These are phyloP conservation scores for Phanerochaete carnosa DNA, from an alignment of 768 basidiomycete species.

Conservation along the genomic window DNA sequence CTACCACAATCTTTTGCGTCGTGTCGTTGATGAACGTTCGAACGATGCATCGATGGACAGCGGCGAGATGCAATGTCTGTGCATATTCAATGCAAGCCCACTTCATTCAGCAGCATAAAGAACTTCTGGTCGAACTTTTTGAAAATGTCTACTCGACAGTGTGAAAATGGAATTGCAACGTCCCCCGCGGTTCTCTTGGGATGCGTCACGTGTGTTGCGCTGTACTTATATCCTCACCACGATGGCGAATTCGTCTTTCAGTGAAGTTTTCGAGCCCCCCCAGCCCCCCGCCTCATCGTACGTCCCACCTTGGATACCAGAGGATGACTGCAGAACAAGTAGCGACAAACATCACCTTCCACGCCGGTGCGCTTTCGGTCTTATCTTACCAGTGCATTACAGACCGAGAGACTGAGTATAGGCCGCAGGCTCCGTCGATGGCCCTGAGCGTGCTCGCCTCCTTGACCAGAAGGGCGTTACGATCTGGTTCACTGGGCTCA, in stretches of 20 bases:
- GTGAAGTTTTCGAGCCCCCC: neutral
- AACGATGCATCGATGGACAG: too few species aligned
- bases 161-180: too few species aligned
- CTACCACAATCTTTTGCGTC: too few species aligned
- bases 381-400: neutral
- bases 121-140: too few species aligned
- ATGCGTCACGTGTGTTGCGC: conserved; percentile 16
- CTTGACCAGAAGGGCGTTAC: conserved; percentile 85
- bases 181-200: neutral
- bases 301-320: neutral
- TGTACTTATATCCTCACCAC: conserved; percentile 22
- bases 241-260: conserved; percentile 5
- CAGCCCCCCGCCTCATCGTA: neutral
- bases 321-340: conserved; percentile 17
- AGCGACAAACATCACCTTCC: conserved; percentile 57
- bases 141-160: too few species aligned
- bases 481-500: conserved; percentile 95
- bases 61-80: too few species aligned
- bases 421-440: conserved; percentile 62
- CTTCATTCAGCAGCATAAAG: too few species aligned
- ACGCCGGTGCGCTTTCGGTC: conserved; percentile 48
- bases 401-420: neutral
- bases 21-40: too few species aligned
- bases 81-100: too few species aligned
- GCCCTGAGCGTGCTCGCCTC: conserved; percentile 61